phyloP scores from a whole-genome alignment of 768 basidiomycete species.

The Coprinopsis marcescibilis region DNA sequence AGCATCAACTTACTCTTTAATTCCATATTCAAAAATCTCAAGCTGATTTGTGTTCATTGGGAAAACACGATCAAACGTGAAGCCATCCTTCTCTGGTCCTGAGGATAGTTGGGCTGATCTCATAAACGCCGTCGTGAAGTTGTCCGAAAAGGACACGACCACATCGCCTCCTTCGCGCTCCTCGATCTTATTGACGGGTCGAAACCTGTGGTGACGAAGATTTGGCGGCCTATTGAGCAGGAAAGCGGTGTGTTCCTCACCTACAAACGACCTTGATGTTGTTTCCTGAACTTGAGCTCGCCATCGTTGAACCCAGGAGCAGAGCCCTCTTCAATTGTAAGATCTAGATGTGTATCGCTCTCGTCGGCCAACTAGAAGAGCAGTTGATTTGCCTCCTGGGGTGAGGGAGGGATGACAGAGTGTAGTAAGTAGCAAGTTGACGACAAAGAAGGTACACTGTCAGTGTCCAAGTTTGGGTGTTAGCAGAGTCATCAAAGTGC shows the following conservation, averaged over 20 bases:
- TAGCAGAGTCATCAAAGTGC: slow-evolving; percentile 2
- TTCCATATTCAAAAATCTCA: slow-evolving; percentile 98
- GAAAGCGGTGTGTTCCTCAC: slow-evolving; percentile 42
- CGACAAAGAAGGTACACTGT: not conserved
- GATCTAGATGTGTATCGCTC: no score
- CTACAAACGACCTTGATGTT: slow-evolving; percentile 99
- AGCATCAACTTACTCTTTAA: slow-evolving; percentile 73
- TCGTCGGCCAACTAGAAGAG: no score
- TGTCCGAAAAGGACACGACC: slow-evolving; percentile 85
- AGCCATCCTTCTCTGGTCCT: slow-evolving; percentile 94
- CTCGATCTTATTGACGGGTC: slow-evolving; percentile 92
- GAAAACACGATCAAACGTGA: slow-evolving; percentile 96
- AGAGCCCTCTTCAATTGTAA: not conserved
- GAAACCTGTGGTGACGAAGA: slow-evolving; percentile 55
- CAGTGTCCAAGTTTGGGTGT: slow-evolving; percentile 1
- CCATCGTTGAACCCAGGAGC: slow-evolving; percentile 35
- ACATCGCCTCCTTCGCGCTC: slow-evolving; percentile 81
- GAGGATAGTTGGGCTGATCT: slow-evolving; percentile 61
- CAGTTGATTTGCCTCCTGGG: no score
- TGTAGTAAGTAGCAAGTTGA: not conserved
- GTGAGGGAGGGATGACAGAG: not conserved
- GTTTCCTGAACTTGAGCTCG: slow-evolving; percentile 74
- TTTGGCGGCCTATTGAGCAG: not conserved
- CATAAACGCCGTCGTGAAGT: slow-evolving; percentile 78
- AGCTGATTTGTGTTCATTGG: slow-evolving; percentile 85